Evolutionary conservation across 306 rosid species (phyloP).

Genomic region (Prunus padus): DNA sequence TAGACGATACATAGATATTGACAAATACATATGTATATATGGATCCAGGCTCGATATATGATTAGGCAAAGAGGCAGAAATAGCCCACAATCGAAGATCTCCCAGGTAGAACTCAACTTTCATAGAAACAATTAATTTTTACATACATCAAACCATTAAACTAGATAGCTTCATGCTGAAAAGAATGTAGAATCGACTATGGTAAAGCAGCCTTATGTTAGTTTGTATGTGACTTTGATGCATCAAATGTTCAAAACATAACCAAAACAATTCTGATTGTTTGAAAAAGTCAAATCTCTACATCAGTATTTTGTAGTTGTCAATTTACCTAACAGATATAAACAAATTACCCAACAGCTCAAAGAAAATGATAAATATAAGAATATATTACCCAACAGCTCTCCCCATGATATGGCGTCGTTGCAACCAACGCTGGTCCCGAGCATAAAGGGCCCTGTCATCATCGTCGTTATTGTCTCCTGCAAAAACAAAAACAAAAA

Average conservation of each 20-base stretch:
- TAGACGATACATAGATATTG: not conserved
- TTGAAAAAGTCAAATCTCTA: not conserved
- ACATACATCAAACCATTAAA: not conserved
- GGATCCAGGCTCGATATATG: not conserved
- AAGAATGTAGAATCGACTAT: not conserved
- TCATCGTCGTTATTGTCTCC: constrained; percentile 62
- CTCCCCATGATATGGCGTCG: constrained; percentile 66
- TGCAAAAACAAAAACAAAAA: constrained; percentile 28
- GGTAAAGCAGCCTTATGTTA: not conserved
- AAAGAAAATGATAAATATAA: not conserved
- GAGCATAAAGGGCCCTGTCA: constrained; percentile 60
- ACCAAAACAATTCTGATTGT: not conserved
- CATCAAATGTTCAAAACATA: not conserved
- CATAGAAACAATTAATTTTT: not conserved
- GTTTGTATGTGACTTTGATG: not conserved
- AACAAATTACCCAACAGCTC: not conserved
- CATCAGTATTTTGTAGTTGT: not conserved
- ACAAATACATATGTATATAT: not conserved
- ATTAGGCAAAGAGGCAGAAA: not conserved
- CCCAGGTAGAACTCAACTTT: not conserved
- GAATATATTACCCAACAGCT: constrained; percentile 59
- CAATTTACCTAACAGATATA: not conserved
- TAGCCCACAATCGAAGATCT: not conserved
- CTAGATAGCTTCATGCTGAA: not conserved
- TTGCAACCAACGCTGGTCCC: constrained; percentile 64